A percentile compares a stretch with the other conserved stretches of the same genome.
Conservation (phyloP, 352 stramenopile species). For the Albugo candida region DNA sequence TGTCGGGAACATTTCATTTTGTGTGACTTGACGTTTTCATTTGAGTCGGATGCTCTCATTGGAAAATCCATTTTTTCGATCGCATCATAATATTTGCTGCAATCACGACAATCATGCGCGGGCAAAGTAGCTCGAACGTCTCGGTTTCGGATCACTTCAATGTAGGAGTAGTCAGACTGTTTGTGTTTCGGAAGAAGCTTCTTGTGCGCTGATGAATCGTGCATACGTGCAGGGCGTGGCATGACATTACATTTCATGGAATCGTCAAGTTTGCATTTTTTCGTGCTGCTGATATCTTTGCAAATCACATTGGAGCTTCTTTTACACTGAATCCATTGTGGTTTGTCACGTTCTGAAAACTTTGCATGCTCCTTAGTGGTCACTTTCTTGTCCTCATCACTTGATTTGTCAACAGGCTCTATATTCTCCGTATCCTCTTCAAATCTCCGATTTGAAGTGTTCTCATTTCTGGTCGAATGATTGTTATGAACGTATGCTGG, state of each 20-base stretch:
- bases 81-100: constrained; percentile 60
- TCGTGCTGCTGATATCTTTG: too few species aligned
- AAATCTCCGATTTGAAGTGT: too few species aligned
- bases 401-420: too few species aligned
- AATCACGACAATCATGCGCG: constrained; percentile 49
- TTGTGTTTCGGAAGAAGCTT: not conserved
- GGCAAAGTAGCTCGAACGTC: constrained; percentile 32
- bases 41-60: constrained; percentile 10
- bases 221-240: not conserved
- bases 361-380: not conserved
- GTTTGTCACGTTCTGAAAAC: not conserved
- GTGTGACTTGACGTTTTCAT: constrained; percentile 11
- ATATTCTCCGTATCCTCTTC: too few species aligned
- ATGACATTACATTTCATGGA: too few species aligned
- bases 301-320: too few species aligned
- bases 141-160: constrained; percentile 67
- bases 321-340: too few species aligned
- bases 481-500: not conserved
- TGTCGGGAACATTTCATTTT: constrained; percentile 53
- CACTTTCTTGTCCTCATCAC: not conserved
- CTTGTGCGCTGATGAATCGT: not conserved
- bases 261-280: not conserved
- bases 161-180: constrained; percentile 20
- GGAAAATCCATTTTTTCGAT: constrained; percentile 16
- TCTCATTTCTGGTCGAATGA: not conserved